phyloP scores from a whole-genome alignment of 345 rosid genomes.

The Rhodamnia argentea region DNA sequence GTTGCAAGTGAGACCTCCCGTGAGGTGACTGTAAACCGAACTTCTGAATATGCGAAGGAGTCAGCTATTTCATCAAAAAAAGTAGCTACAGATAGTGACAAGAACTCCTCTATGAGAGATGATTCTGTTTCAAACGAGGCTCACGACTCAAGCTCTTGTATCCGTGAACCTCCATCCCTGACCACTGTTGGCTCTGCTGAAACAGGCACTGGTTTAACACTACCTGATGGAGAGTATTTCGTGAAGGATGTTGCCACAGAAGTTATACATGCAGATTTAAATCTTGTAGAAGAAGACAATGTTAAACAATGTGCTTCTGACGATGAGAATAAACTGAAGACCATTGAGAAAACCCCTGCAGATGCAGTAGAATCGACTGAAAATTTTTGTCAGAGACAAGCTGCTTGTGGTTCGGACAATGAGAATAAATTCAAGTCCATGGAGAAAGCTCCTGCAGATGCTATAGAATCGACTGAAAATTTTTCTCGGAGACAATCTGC shows the following conservation, averaged over 20 bases:
- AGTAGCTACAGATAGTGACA: background rate
- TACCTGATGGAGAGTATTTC: background rate
- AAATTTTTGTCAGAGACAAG: background rate
- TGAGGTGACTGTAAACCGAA: background rate
- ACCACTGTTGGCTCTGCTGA: background rate
- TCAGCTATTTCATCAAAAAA: background rate
- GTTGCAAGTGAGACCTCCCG: background rate
- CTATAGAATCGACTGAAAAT: background rate
- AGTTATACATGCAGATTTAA: background rate
- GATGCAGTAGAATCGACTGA: background rate
- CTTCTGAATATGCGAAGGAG: background rate
- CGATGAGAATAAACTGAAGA: background rate
- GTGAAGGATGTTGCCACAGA: background rate
- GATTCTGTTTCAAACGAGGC: background rate
- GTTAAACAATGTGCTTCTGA: background rate
- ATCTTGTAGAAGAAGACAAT: background rate
- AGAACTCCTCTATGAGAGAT: background rate
- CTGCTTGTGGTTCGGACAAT: background rate
- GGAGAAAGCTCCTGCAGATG: background rate
- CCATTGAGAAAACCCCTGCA: background rate
- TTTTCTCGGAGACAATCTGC: background rate
- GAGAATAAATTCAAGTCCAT: background rate
- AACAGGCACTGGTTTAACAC: background rate
- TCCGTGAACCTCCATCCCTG: background rate
- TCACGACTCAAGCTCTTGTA: background rate